These are phyloP conservation scores for Fusarium gaditjirri DNA, from an alignment of 2,329 filamentous ascomycete genomes.

Conservation along the genomic window DNA sequence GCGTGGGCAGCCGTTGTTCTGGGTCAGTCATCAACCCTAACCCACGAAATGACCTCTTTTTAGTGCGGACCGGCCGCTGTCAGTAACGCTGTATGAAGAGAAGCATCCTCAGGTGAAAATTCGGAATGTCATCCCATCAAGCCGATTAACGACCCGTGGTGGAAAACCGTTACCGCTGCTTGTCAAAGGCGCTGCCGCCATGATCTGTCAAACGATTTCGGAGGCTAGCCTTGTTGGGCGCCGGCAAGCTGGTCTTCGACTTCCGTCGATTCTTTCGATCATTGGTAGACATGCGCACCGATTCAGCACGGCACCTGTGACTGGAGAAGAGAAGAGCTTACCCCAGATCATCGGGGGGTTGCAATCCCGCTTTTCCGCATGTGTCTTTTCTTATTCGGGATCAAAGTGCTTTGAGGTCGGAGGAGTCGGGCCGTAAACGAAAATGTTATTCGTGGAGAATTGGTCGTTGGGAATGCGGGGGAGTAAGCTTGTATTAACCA, in stretches of 20 bases:
- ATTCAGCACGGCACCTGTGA: not conserved
- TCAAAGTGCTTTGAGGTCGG: conserved; percentile 4
- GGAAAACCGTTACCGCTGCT: not conserved
- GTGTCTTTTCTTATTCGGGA: conserved; percentile 11
- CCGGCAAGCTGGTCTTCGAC: not conserved
- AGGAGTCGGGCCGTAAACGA: conserved; percentile 28
- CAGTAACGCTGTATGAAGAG: not conserved
- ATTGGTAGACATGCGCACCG: not conserved
- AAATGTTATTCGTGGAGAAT: conserved; percentile 34
- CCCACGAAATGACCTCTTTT: conserved; percentile 3
- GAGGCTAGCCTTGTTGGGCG: not conserved
- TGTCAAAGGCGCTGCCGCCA: conserved; percentile 9
- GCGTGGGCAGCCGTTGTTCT: conserved; percentile 2
- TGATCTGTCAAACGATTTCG: not conserved
- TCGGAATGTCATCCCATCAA: conserved; percentile 13
- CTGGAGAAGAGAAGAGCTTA: not conserved
- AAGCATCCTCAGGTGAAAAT: not conserved
- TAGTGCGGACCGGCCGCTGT: not conserved
- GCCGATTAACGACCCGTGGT: not conserved
- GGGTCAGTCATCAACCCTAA: conserved; percentile 24
- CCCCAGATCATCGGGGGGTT: conserved; percentile 14
- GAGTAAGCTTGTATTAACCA: conserved; percentile 16
- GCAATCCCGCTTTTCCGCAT: conserved; percentile 27
- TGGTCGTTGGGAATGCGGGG: conserved; percentile 27
- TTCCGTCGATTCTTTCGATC: not conserved